Percentiles rank a stretch among this genome's conserved stretches.
Evolutionary conservation across 139 green algal species (phyloP).

Genomic region (Coelastrella sp.): DNA sequence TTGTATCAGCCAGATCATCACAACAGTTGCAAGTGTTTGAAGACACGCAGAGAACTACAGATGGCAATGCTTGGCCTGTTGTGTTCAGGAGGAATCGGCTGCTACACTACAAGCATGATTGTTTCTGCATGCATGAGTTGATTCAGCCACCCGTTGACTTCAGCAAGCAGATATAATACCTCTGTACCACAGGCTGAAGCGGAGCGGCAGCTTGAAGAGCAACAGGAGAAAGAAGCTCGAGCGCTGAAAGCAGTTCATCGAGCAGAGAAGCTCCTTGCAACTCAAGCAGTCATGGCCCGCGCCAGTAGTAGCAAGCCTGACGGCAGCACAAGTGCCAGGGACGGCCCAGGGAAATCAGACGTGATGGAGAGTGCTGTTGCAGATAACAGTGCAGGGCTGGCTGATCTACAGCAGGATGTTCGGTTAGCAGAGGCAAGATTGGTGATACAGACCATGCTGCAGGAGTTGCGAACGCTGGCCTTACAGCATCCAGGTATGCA

Average conservation of each 20-base stretch:
- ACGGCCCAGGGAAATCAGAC: neutral
- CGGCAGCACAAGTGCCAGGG: slow-evolving; percentile 1
- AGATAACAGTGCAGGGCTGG: neutral
- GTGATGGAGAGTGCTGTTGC: neutral
- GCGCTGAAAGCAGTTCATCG: slow-evolving; percentile 56
- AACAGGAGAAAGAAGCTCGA: slow-evolving; percentile 64
- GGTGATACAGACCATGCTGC: slow-evolving; percentile 52
- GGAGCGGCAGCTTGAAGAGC: slow-evolving; percentile 62
- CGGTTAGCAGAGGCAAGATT: slow-evolving; percentile 44
- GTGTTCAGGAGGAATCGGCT: too few species aligned
- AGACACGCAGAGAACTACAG: too few species aligned
- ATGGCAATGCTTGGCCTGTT: too few species aligned
- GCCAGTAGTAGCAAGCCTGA: neutral
- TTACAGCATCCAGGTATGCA: slow-evolving; percentile 39
- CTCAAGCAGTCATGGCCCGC: slow-evolving; percentile 25
- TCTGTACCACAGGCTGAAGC: slow-evolving; percentile 52
- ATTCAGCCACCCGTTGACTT: too few species aligned
- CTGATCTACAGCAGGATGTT: slow-evolving; percentile 37
- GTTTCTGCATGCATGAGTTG: too few species aligned
- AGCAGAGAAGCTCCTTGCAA: slow-evolving; percentile 47
- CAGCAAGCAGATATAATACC: too few species aligned
- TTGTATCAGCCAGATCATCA: too few species aligned
- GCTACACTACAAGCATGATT: too few species aligned
- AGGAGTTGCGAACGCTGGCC: slow-evolving; percentile 56
- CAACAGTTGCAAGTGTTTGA: too few species aligned